phyloP scores from a whole-genome alignment of 2,329 filamentous ascomycete species.

The Cordyceps javanica region DNA sequence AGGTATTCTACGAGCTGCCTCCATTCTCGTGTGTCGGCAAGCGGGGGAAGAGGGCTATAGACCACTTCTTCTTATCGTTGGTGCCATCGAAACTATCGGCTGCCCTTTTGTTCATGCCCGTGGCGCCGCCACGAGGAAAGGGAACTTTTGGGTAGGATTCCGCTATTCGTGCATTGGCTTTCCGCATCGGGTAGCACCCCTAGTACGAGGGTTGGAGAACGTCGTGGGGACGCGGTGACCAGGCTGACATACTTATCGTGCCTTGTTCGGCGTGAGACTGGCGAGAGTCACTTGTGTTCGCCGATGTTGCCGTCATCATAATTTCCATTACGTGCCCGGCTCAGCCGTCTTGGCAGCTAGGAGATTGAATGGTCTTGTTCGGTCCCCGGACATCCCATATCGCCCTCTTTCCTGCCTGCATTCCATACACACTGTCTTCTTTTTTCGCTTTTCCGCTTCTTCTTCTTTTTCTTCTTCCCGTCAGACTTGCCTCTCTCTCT shows the following conservation, averaged over 20 bases:
- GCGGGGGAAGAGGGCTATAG: no score
- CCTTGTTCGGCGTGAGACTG: not conserved
- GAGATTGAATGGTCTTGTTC: not conserved
- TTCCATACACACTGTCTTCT: not conserved
- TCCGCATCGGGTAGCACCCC: not conserved
- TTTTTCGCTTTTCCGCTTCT: not conserved
- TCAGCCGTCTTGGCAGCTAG: not conserved
- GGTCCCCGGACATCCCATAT: no score
- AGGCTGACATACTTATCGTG: not conserved
- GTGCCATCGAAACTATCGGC: not conserved
- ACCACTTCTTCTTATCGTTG: not conserved
- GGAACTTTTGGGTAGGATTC: not conserved
- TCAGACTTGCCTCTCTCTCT: no score
- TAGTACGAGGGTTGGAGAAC: not conserved
- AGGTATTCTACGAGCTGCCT: no score
- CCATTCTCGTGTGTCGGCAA: no score
- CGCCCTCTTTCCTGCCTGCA: not conserved
- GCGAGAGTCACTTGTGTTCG: not conserved
- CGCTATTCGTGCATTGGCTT: not conserved
- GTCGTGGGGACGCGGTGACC: not conserved
- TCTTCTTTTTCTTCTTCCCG: not conserved
- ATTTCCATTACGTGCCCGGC: not conserved
- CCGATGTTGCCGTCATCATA: not conserved
- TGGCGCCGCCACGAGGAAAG: not conserved
- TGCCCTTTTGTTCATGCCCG: not conserved